Conservation (phyloP, 2,329 filamentous ascomycete species). For the Hypomyces perniciosus region DNA sequence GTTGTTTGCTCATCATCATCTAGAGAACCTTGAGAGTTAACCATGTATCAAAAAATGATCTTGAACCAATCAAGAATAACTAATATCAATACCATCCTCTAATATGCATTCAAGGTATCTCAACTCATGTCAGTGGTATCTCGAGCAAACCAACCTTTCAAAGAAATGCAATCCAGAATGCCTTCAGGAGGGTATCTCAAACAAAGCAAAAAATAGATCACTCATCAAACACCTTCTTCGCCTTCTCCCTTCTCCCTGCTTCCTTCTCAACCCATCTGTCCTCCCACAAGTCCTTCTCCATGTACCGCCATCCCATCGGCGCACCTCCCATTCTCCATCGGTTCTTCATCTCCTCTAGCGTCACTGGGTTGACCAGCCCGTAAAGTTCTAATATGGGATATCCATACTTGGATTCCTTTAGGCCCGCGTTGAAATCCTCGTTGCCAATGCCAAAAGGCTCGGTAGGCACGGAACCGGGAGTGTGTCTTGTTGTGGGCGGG, state of each 20-base stretch:
- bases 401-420: conserved; percentile 21
- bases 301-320: conserved; percentile 23
- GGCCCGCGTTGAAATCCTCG: conserved; percentile 23
- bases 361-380: conserved; percentile 18
- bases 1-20: too few relatives aligned
- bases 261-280: conserved; percentile 19
- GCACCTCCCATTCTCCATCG: conserved; percentile 20
- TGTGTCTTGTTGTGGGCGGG: conserved; percentile 4
- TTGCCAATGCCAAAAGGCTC: conserved; percentile 25
- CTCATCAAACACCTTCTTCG: too few relatives aligned
- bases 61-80: too few relatives aligned
- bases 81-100: too few relatives aligned
- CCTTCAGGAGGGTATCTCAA: too few relatives aligned
- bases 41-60: too few relatives aligned
- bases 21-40: too few relatives aligned
- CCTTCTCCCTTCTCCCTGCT: not conserved
- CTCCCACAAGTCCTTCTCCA: conserved; percentile 18
- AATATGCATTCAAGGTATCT: too few relatives aligned
- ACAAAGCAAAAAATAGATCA: too few relatives aligned
- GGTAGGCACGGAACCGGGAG: conserved; percentile 16
- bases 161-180: too few relatives aligned
- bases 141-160: too few relatives aligned
- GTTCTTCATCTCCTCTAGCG: conserved; percentile 20
- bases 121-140: too few relatives aligned
- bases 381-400: conserved; percentile 23